phyloP scores from a whole-genome alignment of 1,284 basidiomycete genomes.

The Sphaerobolus stellatus region DNA sequence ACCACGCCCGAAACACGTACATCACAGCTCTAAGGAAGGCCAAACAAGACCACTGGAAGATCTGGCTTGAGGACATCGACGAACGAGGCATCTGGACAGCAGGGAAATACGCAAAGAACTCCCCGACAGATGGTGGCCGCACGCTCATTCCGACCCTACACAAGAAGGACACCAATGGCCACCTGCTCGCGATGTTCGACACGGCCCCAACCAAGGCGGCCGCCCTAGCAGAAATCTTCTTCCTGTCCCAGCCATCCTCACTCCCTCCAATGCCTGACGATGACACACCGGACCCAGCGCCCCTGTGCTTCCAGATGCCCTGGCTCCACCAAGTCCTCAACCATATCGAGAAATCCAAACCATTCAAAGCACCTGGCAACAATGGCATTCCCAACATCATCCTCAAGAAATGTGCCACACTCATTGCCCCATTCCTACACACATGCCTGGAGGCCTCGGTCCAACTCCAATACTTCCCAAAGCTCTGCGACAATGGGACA shows the following conservation, averaged over 20 bases:
- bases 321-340: too few relatives aligned
- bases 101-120: conserved; percentile 25
- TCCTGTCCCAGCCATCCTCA: too few relatives aligned
- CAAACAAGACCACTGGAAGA: conserved; percentile 28
- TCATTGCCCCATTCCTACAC: conserved; percentile 27
- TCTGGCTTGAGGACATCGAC: conserved; percentile 26
- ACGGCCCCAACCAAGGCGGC: too few relatives aligned
- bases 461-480: conserved; percentile 27
- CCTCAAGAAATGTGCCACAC: conserved; percentile 24
- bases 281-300: too few relatives aligned
- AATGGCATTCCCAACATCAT: conserved; percentile 38
- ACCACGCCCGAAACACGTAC: conserved; percentile 16
- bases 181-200: too few relatives aligned
- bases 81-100: conserved; percentile 28
- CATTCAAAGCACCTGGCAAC: conserved; percentile 38
- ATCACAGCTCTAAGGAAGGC: conserved; percentile 8
- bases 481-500: conserved; percentile 30
- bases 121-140: conserved; percentile 23
- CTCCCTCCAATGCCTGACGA: too few relatives aligned
- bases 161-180: too few relatives aligned
- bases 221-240: too few relatives aligned
- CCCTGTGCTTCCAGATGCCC: too few relatives aligned
- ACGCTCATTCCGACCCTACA: conserved; percentile 28
- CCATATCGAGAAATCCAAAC: conserved; percentile 16
- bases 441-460: conserved; percentile 32